These are phyloP conservation scores for Hemisphaericaspora subhashii DNA, from an alignment of 1,139 yeast species.

Conservation along the genomic window DNA sequence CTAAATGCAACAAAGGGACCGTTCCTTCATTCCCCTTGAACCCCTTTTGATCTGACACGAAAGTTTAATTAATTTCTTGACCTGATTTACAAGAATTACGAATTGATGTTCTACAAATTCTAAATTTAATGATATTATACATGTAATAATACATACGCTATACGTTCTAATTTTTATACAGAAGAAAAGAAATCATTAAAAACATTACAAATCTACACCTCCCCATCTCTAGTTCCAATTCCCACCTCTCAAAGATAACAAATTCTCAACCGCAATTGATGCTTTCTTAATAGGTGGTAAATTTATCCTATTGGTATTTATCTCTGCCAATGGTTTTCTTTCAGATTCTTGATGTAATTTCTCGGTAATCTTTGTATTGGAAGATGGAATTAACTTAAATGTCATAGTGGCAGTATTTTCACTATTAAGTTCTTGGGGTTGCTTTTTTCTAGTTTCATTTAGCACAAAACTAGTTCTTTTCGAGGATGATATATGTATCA, in stretches of 20 bases:
- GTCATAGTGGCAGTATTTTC: slow-evolving; percentile 37
- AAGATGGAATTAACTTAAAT: slow-evolving; percentile 37
- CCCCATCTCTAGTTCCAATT: background rate
- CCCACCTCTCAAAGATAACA: slow-evolving; percentile 3
- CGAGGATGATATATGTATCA: slow-evolving; percentile 14
- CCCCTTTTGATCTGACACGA: too few relatives aligned
- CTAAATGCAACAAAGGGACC: too few relatives aligned
- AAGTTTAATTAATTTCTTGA: too few relatives aligned
- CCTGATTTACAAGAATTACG: too few relatives aligned
- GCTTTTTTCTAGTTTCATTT: slow-evolving; percentile 41
- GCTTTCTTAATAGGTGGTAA: slow-evolving; percentile 2
- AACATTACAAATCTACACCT: background rate
- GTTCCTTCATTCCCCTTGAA: too few relatives aligned
- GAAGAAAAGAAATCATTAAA: background rate
- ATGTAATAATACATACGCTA: too few relatives aligned
- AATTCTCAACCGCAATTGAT: slow-evolving; percentile 2
- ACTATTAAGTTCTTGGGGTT: slow-evolving; percentile 36
- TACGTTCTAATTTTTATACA: too few relatives aligned
- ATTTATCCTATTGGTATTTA: slow-evolving; percentile 2
- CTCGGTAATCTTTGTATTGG: slow-evolving; percentile 19
- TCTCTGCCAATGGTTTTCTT: slow-evolving; percentile 32
- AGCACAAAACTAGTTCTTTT: slow-evolving; percentile 24
- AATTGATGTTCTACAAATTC: too few relatives aligned
- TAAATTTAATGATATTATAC: too few relatives aligned
- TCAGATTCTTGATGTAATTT: slow-evolving; percentile 16